Evolutionary conservation across 352 stramenopile genomes (phyloP), one percentile per base, ranked within the genome.

Genomic region (Peronospora tabacina): DNA sequence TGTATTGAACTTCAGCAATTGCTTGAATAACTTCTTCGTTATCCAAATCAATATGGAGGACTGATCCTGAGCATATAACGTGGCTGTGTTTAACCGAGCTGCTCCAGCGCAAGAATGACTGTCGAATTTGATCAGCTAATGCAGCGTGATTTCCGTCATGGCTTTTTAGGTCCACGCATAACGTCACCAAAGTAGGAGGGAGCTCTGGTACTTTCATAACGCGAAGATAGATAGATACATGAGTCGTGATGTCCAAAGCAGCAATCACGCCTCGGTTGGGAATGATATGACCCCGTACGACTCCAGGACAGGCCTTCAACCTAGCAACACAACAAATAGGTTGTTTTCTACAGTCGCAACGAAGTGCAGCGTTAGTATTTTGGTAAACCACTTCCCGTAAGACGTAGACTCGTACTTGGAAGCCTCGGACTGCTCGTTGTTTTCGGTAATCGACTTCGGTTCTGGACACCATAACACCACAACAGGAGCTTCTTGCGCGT

Each of bases 151-250:
- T 33, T 15, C 33, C 49, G 12, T 59, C 44, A 4, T 20, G 34
- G 6, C 15, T 9, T 33, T 67, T 48, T 2, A 39, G 17, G n/a
- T 45, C 49, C 11, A 67, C 56, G 22, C 49, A 56, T 29, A 82
- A 43, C 1, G 49, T 62, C 29, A 79, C 44, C 16, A 42, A 56
- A 33, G 57, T 44, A 22, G 66, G 63, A 12, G 58, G 53, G 3
- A 75, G 52, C 20, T 76, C 64, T 2, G 76, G 76, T 12, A 84
- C 49, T 15, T 66, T 74, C 10, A 85, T 39, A n/a, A 87, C 70
- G 17, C 76, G 72, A 4, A 85, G 43, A 13, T 70, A 65, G 1
- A 87, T 19, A 2, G 34, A 34, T 6, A 58, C 55, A 47, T 45
- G 55, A 1, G 43, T 24, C 12, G 45, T 12, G 16, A 70, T 42